These are phyloP conservation scores for Knufia petricola DNA, from an alignment of 2,329 filamentous ascomycete species.

Conservation along the genomic window DNA sequence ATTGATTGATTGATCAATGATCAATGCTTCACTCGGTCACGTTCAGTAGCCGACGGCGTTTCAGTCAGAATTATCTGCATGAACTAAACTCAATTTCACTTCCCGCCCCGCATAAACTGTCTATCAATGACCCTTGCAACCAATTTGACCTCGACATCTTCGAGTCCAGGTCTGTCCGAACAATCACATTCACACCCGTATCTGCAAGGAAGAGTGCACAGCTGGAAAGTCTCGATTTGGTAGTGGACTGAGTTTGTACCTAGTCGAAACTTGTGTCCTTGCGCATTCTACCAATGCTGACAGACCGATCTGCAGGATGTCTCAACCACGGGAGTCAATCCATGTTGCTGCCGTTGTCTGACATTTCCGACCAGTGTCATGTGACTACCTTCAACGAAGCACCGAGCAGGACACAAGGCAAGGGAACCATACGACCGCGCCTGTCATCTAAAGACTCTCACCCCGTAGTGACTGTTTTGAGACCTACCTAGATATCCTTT, in stretches of 20 bases:
- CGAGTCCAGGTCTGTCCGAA: not conserved
- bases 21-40: not conserved
- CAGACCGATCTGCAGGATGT: not conserved
- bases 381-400: not conserved
- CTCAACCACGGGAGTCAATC: not conserved
- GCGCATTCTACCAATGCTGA: no score
- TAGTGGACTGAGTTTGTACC: not conserved
- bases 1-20: not conserved
- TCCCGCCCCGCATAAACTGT: not conserved
- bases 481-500: no score
- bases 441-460: no score
- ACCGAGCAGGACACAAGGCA: no score
- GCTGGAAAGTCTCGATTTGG: not conserved
- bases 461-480: no score
- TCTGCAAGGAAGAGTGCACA: not conserved
- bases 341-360: not conserved
- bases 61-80: not conserved
- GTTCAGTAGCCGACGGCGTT: not conserved
- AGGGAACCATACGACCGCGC: no score
- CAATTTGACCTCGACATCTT: slow-evolving; percentile 4
- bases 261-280: no score
- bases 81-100: not conserved
- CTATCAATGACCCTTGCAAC: slow-evolving; percentile 3
- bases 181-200: no score
- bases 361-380: not conserved